Evolutionary conservation across 306 rosid species (phyloP).

Genomic region (Acacia melanoxylon): DNA sequence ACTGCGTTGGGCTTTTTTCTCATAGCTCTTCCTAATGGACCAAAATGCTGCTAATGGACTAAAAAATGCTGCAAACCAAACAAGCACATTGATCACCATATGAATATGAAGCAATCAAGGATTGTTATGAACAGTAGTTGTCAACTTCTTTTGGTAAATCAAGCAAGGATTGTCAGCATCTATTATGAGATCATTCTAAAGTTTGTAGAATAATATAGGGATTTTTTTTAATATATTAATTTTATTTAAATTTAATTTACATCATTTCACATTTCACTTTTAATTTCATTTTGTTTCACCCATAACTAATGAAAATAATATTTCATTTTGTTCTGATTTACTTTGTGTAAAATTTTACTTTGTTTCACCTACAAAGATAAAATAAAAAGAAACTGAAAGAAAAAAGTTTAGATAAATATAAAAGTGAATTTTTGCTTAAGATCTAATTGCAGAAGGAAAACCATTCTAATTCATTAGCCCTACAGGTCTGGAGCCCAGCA

Average conservation of each 20-base stretch:
- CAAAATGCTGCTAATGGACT: no score
- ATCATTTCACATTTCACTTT: background rate
- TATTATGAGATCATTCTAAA: conserved; percentile 33
- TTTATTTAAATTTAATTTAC: background rate
- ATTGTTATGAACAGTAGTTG: background rate
- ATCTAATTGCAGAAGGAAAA: conserved; percentile 27
- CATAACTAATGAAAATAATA: background rate
- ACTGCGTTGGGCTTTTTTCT: no score
- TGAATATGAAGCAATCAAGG: background rate
- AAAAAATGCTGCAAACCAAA: no score
- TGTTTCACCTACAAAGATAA: background rate
- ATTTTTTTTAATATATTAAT: background rate
- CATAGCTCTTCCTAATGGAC: no score
- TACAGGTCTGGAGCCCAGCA: conserved; percentile 12
- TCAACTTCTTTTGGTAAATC: background rate
- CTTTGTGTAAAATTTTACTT: no score
- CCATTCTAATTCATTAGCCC: conserved; percentile 39
- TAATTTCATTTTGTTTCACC: background rate
- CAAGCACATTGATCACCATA: background rate
- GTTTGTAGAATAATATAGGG: background rate
- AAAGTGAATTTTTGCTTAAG: background rate
- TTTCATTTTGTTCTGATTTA: background rate
- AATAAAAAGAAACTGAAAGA: background rate
- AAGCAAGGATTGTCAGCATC: background rate
- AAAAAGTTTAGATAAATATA: background rate